Base-by-base conservation (phyloP, 1,139 yeast species). In the Pichia sp. region DNA sequence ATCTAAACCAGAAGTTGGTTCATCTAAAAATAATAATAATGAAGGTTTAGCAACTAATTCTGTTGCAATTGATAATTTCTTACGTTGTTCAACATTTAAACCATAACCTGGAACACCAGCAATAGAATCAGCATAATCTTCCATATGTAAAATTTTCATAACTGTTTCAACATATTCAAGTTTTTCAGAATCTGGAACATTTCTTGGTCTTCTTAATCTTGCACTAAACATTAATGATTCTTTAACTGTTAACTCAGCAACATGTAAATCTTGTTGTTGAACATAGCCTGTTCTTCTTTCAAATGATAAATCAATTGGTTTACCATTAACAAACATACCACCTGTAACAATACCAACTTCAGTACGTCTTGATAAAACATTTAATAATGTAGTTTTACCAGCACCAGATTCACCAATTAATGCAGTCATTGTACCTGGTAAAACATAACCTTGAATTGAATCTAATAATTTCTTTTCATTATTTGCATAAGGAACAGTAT, bases 391-490 rank as follows among this genome's bases (percentile, higher is more conserved):
- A 0, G 84, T 77, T 55, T 78, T 78, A 56, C 84, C 84, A 30
- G 83, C 82, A 52, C 84, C 84, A 10, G 83, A 76, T 52, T 76
- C 82, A 42, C 84, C 84, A 81, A 78, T 77, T 35, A 78, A 57
- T 3, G 78, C 78, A 33, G 78, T 74, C 49, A 74, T 57, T 1
- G 72, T 70, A 34, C 80, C 81, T 3, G 80, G 79, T 37, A 64
- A 62, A 53, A 75, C 73, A 50, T 61, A 75, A 15, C 81, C 82
- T 50, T 73, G 73, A 34, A 77, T 66, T 49, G 67, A 58, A 48
- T 72, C 72, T 46, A 76, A 62, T 25, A 76, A 56, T 45, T 63
- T 62, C 52, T 68, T 58, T 6, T 55, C 46, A 62, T 35, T 16
- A 16, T 43, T 38, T 6, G 72, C 82, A 23, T 69, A 67, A 7